Evolutionary conservation across 805 yeast genomes (phyloP).

Genomic region (Tetrapisispora fleetii): DNA sequence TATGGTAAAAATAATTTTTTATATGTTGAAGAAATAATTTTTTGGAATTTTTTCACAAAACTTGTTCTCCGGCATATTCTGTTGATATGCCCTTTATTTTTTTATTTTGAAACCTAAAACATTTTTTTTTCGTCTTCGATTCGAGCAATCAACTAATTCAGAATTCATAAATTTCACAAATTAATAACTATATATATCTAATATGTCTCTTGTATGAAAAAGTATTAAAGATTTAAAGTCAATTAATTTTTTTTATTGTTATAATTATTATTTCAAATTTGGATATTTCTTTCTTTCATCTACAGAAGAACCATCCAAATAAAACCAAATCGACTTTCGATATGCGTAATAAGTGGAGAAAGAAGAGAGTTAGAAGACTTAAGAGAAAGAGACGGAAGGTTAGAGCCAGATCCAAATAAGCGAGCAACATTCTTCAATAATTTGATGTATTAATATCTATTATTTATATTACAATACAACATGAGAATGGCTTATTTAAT

Average conservation of each 20-base stretch:
- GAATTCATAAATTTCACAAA: neutral
- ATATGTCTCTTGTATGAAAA: neutral
- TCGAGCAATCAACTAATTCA: neutral
- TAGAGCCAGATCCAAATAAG: constrained; percentile 98
- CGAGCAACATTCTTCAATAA: constrained; percentile 29
- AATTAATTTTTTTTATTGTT: neutral
- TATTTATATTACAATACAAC: neutral
- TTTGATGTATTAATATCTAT: constrained; percentile 1
- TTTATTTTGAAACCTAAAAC: neutral
- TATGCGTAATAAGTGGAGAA: constrained; percentile 98
- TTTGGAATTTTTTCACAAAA: too few relatives aligned
- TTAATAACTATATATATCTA: neutral
- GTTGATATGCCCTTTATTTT: neutral
- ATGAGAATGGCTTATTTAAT: constrained; percentile 3
- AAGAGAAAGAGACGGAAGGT: constrained; percentile 99
- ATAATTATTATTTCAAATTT: neutral
- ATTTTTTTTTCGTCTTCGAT: neutral
- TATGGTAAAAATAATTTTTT: neutral
- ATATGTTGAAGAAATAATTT: neutral
- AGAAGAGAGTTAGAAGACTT: constrained; percentile 99
- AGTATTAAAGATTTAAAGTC: neutral
- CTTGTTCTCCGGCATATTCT: too few relatives aligned
- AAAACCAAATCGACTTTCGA: constrained; percentile 4
- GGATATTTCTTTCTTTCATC: neutral
- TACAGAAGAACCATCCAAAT: constrained; percentile 3